Percentiles rank a stretch among this genome's conserved stretches.
These are phyloP conservation scores for Nothomitra cinnamomea DNA, from an alignment of 2,329 filamentous ascomycete genomes.

Conservation along the genomic window DNA sequence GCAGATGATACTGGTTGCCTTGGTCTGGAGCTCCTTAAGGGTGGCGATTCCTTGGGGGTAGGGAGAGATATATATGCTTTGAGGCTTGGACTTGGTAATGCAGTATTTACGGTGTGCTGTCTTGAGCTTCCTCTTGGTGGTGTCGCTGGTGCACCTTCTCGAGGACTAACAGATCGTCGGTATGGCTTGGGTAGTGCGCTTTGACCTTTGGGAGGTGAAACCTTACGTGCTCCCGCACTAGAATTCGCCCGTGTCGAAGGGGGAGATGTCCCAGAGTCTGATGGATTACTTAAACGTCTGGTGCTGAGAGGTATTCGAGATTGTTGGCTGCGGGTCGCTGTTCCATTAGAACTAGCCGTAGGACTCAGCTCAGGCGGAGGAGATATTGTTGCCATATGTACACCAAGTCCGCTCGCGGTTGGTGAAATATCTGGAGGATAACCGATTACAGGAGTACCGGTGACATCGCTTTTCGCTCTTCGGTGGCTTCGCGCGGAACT, in stretches of 20 bases:
- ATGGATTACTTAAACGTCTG: slow-evolving; percentile 22
- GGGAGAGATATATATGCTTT: slow-evolving; percentile 59
- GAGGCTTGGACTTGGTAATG: slow-evolving; percentile 22
- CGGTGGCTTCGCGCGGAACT: slow-evolving; percentile 16
- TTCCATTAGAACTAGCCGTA: slow-evolving; percentile 12
- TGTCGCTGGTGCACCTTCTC: background rate
- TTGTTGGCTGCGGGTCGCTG: slow-evolving; percentile 16
- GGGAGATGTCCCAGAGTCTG: slow-evolving; percentile 24
- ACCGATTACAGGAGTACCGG: slow-evolving; percentile 18
- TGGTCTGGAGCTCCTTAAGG: slow-evolving; percentile 66
- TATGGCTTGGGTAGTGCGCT: slow-evolving; percentile 26
- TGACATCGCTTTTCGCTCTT: slow-evolving; percentile 39
- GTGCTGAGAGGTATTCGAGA: slow-evolving; percentile 29
- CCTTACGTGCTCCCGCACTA: slow-evolving; percentile 16
- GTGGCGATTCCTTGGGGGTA: slow-evolving; percentile 56
- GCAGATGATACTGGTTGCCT: slow-evolving; percentile 60
- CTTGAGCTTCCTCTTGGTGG: slow-evolving; percentile 2
- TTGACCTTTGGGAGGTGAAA: slow-evolving; percentile 22
- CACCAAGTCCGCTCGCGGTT: slow-evolving; percentile 17
- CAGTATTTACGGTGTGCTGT: background rate
- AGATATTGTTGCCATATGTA: slow-evolving; percentile 7
- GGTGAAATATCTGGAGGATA: slow-evolving; percentile 9
- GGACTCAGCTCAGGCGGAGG: slow-evolving; percentile 2
- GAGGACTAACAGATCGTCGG: slow-evolving; percentile 14
- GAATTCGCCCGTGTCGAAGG: slow-evolving; percentile 20